Evolutionary conservation across 208 protist genomes (phyloP).

Genomic region (Trypanosomatidae sp.): DNA sequence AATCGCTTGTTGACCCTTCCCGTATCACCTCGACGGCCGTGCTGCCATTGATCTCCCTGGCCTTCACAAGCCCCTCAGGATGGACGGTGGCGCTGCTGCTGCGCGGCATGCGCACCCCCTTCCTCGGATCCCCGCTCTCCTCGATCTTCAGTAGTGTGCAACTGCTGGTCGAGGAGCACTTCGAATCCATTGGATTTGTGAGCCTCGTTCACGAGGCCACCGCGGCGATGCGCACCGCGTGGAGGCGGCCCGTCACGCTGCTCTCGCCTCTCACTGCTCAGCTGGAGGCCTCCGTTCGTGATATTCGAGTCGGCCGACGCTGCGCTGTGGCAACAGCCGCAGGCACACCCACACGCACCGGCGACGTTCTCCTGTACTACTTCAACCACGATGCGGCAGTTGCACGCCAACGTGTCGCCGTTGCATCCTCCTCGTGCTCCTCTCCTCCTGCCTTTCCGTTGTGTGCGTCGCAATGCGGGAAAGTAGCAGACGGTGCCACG

Average conservation of each 20-base stretch:
- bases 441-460: not conserved
- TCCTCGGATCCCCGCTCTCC: slow-evolving; percentile 51
- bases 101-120: slow-evolving; percentile 39
- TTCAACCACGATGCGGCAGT: slow-evolving; percentile 1
- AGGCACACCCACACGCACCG: not conserved
- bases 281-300: slow-evolving; percentile 15
- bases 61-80: slow-evolving; percentile 36
- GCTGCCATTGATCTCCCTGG: slow-evolving; percentile 23
- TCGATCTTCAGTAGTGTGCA: slow-evolving; percentile 49
- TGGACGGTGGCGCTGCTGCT: slow-evolving; percentile 59
- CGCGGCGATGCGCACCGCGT: slow-evolving; percentile 10
- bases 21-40: not conserved
- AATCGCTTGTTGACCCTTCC: not conserved
- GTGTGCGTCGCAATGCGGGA: not conserved
- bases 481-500: not conserved
- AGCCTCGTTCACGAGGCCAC: slow-evolving; percentile 15
- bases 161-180: slow-evolving; percentile 30
- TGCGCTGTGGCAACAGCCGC: not conserved
- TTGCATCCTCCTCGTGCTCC: not conserved
- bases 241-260: slow-evolving; percentile 8
- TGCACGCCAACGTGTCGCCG: not conserved
- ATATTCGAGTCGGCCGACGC: slow-evolving; percentile 19
- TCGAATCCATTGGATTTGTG: slow-evolving; percentile 32
- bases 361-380: slow-evolving; percentile 24
- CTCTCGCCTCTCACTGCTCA: slow-evolving; percentile 9